Evolutionary conservation across 768 basidiomycete species (phyloP).

Genomic region (Mycena haematopus): DNA sequence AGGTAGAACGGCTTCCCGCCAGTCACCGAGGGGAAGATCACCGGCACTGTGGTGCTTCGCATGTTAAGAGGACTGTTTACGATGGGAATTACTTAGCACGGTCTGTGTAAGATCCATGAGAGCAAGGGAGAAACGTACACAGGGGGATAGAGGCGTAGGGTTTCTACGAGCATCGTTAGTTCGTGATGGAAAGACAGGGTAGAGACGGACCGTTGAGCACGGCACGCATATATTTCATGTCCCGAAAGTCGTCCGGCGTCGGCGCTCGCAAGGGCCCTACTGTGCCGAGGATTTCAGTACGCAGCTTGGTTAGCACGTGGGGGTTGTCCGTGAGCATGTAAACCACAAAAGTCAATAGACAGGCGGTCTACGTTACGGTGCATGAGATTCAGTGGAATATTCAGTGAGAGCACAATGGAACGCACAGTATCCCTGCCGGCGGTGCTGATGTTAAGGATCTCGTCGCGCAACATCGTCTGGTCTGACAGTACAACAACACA

Average conservation of each 20-base stretch:
- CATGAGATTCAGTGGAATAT: background rate
- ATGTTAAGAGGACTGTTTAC: background rate
- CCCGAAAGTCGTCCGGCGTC: slow-evolving; percentile 60
- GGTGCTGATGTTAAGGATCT: slow-evolving; percentile 51
- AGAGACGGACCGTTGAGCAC: slow-evolving; percentile 54
- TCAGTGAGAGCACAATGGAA: too few relatives aligned
- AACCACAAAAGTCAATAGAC: slow-evolving; percentile 56
- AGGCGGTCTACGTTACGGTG: slow-evolving; percentile 47
- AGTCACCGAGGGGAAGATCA: slow-evolving; percentile 35
- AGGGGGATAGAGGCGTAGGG: slow-evolving; percentile 58
- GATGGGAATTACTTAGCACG: too few relatives aligned
- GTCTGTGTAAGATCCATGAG: background rate
- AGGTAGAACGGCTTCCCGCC: slow-evolving; percentile 48
- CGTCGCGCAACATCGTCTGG: slow-evolving; percentile 49
- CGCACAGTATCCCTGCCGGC: slow-evolving; percentile 55
- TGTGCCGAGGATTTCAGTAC: slow-evolving; percentile 55
- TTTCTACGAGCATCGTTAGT: slow-evolving; percentile 35
- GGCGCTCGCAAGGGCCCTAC: slow-evolving; percentile 53
- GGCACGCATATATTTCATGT: slow-evolving; percentile 66
- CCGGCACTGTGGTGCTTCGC: slow-evolving; percentile 35
- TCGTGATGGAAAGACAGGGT: slow-evolving; percentile 17
- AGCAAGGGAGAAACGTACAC: slow-evolving; percentile 38
- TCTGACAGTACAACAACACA: slow-evolving; percentile 40
- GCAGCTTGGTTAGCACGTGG: slow-evolving; percentile 49
- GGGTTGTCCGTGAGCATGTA: slow-evolving; percentile 65